Evolutionary conservation across 1,139 yeast species (phyloP), one percentile per base, ranked within the genome.

Genomic region (Arxiozyma slooffiae): DNA sequence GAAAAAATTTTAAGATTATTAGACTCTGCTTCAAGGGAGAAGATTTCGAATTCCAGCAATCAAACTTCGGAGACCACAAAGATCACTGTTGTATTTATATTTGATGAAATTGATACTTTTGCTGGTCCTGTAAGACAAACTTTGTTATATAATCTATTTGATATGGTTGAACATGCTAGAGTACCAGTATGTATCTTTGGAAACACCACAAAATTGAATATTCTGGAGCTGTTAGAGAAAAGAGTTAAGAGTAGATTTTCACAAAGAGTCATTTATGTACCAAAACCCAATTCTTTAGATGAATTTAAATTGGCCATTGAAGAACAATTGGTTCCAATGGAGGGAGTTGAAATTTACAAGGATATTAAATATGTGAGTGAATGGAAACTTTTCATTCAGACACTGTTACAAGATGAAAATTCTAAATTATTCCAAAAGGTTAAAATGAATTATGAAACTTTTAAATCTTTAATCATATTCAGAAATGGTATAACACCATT

Each of bases 241-340:
- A 76, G 99, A 58, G 97, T 94, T 0, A 78, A 89, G 58, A 84
- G 95, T 52, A 73, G 99, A 54, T 92, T 90, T 66, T 82, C 95
- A 37, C 97, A 90, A 63, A 71, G 95, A 48, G 70, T 85, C 1
- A 75, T 87, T 37, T 74, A 78, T 38, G 71, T 88, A 44, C 76
- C 77, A 42, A 81, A 81, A 49, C 73, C 83, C 0, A 57, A 59
- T 2, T 65, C 67, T 6, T 55, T 78, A 2, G 76, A 74, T 0
- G 74, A 71, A 6, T 82, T 79, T 56, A 50, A 63, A 18, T 57
- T 48, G 44, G 63, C 57, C 60, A 70, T 60, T 54, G 67, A 68
- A 41, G 62, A 52, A 57, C 66, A 71, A 54, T 52, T 73, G 6
- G 59, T 57, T 11, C 52, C 62, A 1, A 58, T 64, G 41, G 57